Evolutionary conservation across 2,329 filamentous ascomycete genomes (phyloP).

Genomic region (Xenosphaeropsis pyriputrescens): DNA sequence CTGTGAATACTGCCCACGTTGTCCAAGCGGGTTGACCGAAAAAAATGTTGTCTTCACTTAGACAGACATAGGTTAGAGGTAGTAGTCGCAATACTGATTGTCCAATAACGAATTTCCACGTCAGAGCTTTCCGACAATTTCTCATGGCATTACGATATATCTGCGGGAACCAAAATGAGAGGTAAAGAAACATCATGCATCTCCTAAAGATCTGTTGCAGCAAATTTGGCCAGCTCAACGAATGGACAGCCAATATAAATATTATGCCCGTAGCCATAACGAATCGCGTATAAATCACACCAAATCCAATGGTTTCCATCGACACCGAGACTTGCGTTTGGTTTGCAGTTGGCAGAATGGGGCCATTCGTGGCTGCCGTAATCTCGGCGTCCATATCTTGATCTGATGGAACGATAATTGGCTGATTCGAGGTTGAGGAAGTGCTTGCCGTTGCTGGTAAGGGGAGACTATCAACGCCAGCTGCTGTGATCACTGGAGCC

Average conservation of each 20-base stretch:
- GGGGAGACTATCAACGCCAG: constrained; percentile 6
- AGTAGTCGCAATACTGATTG: constrained; percentile 66
- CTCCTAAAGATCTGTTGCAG: constrained; percentile 25
- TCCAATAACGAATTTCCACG: constrained; percentile 80
- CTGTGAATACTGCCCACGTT: constrained; percentile 48
- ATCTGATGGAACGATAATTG: constrained; percentile 47
- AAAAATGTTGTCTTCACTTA: constrained; percentile 63
- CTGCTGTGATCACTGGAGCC: constrained; percentile 2
- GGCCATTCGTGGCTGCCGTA: constrained; percentile 14
- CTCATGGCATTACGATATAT: constrained; percentile 81
- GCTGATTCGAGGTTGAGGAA: constrained; percentile 10
- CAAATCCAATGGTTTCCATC: constrained; percentile 25
- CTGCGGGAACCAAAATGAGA: constrained; percentile 87
- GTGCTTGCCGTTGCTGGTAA: constrained; percentile 13
- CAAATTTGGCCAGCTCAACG: constrained; percentile 47
- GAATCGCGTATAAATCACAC: constrained; percentile 40
- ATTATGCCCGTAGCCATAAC: constrained; percentile 38
- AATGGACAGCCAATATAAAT: constrained; percentile 42
- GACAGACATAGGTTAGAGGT: constrained; percentile 78
- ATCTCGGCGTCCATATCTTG: constrained; percentile 50
- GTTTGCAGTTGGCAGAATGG: constrained; percentile 13
- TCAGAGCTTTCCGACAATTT: constrained; percentile 82
- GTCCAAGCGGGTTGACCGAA: constrained; percentile 56
- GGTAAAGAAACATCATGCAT: constrained; percentile 41
- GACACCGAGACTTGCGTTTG: constrained; percentile 11